Evolutionary conservation across 176 grass and related monocot species (phyloP), one percentile per base, ranked within the genome.

Genomic region (Aegilops umbellulata): DNA sequence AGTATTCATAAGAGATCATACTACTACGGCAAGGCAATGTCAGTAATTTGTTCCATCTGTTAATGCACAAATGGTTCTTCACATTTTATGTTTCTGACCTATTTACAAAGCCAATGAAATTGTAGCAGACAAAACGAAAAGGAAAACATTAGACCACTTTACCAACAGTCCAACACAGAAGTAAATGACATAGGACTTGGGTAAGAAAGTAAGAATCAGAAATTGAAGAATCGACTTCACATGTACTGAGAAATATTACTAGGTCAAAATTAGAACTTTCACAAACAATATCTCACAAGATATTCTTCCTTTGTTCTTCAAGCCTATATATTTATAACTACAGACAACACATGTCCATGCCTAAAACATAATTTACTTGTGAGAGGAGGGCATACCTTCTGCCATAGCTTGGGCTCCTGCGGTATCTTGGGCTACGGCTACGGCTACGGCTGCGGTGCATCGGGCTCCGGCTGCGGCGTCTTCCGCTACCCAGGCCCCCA

Each of bases 391-490:
- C 41, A 74, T 89, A 97, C 95, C 95, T 97, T 87, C 84, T 88
- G 65, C 92, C 75, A 30, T 94, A 94, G 84, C 95, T 97, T 85
- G 92, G 95, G 82, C 95, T 97, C 79, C 95, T 87, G 22, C 92
- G 84, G 58, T 92, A 92, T 83, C 90, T 91, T 83, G 92, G 90
- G 66, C 92, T 94, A 15, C 80, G 89, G 53, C 92, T 94, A 15
- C 82, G 89, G 62, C 88, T 87, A 7, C 84, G 90, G 41, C 93
- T 90, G 13, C 93, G 89, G 29, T 82, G 53, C 68, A 86, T 88
- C 24, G 86, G 90, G 69, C 89, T 91, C 7, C 85, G 83, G 64
- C 89, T 90, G 27, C 92, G 87, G 47, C 86, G 92, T 39, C 92
- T 92, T 84, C 88, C 89, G 80, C 88, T 92, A 27, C 93, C 93